Percentiles rank a stretch among this genome's conserved stretches.
Evolutionary conservation across 257 asterid species (phyloP).

Genomic region (Solanum lignicaule): DNA sequence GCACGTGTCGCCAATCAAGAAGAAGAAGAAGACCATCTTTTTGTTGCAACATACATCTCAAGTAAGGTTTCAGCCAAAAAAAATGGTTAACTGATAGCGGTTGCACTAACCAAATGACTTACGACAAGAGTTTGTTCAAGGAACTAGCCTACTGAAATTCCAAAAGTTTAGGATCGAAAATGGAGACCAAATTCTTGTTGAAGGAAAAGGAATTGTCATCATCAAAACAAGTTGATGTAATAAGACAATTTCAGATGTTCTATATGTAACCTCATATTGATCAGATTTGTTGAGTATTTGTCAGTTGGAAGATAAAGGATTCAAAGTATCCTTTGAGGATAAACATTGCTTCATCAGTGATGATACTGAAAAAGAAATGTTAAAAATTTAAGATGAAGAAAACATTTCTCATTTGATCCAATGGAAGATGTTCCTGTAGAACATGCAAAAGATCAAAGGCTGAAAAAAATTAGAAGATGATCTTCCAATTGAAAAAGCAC

Average conservation of each 20-base stretch:
- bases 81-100: background rate
- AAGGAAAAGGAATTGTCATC: background rate
- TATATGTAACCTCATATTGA: background rate
- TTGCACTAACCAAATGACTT: background rate
- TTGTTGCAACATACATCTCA: background rate
- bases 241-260: background rate
- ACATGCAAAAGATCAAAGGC: background rate
- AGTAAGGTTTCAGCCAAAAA: background rate
- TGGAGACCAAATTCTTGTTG: background rate
- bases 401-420: background rate
- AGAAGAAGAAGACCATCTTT: background rate
- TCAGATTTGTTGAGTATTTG: background rate
- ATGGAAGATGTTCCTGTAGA: background rate
- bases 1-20: background rate
- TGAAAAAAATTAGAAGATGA: background rate
- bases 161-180: background rate
- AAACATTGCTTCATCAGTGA: background rate
- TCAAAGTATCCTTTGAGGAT: background rate
- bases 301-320: background rate
- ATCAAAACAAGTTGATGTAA: background rate
- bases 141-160: background rate
- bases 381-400: background rate
- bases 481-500: background rate
- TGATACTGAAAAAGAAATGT: background rate
- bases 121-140: background rate